Evolutionary conservation across 768 basidiomycete genomes (phyloP).

Genomic region (Leucocoprinus birnbaumii): DNA sequence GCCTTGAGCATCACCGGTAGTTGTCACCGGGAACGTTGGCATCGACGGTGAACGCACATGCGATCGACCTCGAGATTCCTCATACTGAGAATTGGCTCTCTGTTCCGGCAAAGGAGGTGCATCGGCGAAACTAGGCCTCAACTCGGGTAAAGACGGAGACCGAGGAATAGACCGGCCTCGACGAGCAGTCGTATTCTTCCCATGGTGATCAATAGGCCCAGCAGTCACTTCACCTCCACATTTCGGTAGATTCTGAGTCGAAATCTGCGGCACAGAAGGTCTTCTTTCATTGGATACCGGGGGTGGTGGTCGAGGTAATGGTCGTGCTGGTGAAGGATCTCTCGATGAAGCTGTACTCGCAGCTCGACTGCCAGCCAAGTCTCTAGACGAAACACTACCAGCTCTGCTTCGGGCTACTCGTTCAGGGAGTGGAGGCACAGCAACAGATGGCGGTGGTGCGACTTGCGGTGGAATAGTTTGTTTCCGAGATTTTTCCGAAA

Average conservation of each 20-base stretch:
- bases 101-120: neutral
- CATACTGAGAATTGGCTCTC: neutral
- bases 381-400: neutral
- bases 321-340: neutral
- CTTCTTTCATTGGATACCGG: neutral
- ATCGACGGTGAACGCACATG: constrained; percentile 8
- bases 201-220: no score
- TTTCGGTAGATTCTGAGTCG: neutral
- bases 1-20: neutral
- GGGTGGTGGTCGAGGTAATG: neutral
- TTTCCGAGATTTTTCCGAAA: no score
- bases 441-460: neutral
- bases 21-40: neutral
- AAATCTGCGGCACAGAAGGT: neutral
- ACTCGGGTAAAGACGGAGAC: constrained; percentile 6
- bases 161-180: neutral
- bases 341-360: neutral
- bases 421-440: no score
- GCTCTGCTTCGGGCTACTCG: no score
- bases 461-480: neutral
- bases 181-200: no score
- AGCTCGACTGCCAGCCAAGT: no score
- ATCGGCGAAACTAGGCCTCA: neutral
- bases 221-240: no score
- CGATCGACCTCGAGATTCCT: neutral